Evolutionary conservation across 331 rosid genomes (phyloP).

Genomic region (Malus hybrid): DNA sequence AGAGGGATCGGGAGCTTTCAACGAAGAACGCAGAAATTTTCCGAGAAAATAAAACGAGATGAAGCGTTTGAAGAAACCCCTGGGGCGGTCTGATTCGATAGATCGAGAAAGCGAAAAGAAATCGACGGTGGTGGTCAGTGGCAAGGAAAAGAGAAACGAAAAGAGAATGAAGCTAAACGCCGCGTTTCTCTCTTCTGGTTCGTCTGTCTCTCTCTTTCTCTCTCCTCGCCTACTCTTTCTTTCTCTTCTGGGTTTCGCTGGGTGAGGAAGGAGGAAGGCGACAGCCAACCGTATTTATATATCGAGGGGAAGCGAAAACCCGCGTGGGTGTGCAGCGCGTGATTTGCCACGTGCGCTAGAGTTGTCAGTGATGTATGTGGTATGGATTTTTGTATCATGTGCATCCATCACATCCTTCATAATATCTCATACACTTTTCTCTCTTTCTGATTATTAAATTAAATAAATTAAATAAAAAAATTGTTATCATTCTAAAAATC

Average conservation of each 20-base stretch:
- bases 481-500: too few species aligned
- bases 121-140: not conserved
- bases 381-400: not conserved
- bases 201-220: conserved; percentile 1
- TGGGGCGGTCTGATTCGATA: not conserved
- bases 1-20: conserved; percentile 27
- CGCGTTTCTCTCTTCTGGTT: conserved; percentile 1
- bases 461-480: too few species aligned
- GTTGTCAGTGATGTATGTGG: not conserved
- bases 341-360: not conserved
- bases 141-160: conserved; percentile 16
- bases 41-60: conserved; percentile 10
- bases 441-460: fast-evolving
- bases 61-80: not conserved
- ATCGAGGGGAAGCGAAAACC: not conserved
- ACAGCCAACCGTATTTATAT: conserved; percentile 19
- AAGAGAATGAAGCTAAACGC: conserved; percentile 23
- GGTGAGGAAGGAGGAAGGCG: not conserved
- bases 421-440: too few species aligned
- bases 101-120: conserved; percentile 13
- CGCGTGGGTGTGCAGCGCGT: not conserved
- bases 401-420: not conserved
- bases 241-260: not conserved
- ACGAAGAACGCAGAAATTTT: conserved; percentile 9
- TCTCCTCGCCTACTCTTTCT: not conserved